These are phyloP conservation scores for Bacidia rubella DNA, from an alignment of 495 filamentous ascomycete genomes.

Conservation along the genomic window DNA sequence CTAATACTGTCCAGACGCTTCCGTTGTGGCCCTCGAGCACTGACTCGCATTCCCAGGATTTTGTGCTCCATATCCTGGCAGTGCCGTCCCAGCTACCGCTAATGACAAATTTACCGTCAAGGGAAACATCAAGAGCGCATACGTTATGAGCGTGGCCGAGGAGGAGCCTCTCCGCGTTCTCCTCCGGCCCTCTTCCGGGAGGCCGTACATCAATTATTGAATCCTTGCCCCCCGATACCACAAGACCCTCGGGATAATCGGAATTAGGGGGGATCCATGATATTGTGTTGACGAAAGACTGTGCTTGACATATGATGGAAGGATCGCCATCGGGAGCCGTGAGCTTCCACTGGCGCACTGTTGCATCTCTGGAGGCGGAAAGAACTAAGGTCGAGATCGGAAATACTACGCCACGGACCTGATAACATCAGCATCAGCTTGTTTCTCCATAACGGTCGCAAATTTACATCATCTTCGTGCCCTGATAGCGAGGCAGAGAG, in stretches of 20 bases:
- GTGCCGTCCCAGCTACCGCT: slow-evolving; percentile 94
- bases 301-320: slow-evolving; percentile 58
- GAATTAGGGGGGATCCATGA: slow-evolving; percentile 60
- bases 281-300: slow-evolving; percentile 73
- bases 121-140: slow-evolving; percentile 67
- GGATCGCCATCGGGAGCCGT: slow-evolving; percentile 58
- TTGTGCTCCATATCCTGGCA: slow-evolving; percentile 61
- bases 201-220: slow-evolving; percentile 82
- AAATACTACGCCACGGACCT: slow-evolving; percentile 86
- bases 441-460: slow-evolving; percentile 11
- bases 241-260: slow-evolving; percentile 61
- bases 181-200: slow-evolving; percentile 45
- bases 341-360: slow-evolving; percentile 75
- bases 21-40: slow-evolving; percentile 63
- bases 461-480: slow-evolving; percentile 71
- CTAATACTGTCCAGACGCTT: slow-evolving; percentile 82
- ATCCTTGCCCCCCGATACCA: slow-evolving; percentile 79
- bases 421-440: slow-evolving; percentile 10
- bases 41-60: slow-evolving; percentile 61
- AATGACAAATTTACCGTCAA: slow-evolving; percentile 56
- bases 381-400: slow-evolving; percentile 57
- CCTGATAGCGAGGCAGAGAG: slow-evolving; percentile 68
- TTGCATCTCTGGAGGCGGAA: slow-evolving; percentile 82
- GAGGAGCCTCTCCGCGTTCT: slow-evolving; percentile 73
- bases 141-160: slow-evolving; percentile 79